Evolutionary conservation across 352 stramenopile genomes (phyloP).

Genomic region (Pythium vanterpoolii): DNA sequence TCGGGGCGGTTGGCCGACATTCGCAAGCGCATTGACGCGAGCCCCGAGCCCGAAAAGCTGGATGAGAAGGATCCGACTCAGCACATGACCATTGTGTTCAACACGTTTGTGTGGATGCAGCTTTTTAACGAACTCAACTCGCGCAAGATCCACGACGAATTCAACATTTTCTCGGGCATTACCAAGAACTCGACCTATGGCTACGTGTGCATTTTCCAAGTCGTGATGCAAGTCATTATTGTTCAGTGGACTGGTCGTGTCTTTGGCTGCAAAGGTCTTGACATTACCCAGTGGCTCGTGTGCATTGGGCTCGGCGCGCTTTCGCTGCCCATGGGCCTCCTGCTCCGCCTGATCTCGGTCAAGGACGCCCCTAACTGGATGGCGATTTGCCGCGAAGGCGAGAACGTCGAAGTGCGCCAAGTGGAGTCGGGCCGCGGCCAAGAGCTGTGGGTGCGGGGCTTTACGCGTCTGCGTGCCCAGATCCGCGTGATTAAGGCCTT

Average conservation of each 20-base stretch:
- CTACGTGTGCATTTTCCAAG: conserved; percentile 87
- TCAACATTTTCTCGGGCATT: conserved; percentile 94
- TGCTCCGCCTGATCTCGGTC: conserved; percentile 45
- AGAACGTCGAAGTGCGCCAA: conserved; percentile 33
- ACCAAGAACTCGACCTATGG: conserved; percentile 91
- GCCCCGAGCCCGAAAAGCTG: neutral
- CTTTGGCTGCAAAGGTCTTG: conserved; percentile 59
- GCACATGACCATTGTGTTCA: conserved; percentile 98
- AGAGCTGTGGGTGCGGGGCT: conserved; percentile 21
- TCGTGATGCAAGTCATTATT: conserved; percentile 93
- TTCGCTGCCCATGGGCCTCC: conserved; percentile 47
- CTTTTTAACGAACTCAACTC: conserved; percentile 90
- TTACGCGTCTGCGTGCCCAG: conserved; percentile 11
- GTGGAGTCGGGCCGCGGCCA: conserved; percentile 26
- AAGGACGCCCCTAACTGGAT: conserved; percentile 51
- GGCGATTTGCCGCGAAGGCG: conserved; percentile 48
- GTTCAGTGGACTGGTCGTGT: conserved; percentile 89
- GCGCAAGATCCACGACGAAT: conserved; percentile 82
- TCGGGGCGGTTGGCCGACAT: conserved; percentile 47
- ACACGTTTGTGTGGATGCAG: conserved; percentile 97
- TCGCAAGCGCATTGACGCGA: conserved; percentile 13
- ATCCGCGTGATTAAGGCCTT: conserved; percentile 13
- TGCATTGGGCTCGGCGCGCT: conserved; percentile 45
- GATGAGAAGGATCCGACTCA: conserved; percentile 53
- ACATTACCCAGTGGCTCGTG: conserved; percentile 41